These are phyloP conservation scores for Prinsepia uniflora DNA, from an alignment of 306 rosid genomes.

Conservation along the genomic window DNA sequence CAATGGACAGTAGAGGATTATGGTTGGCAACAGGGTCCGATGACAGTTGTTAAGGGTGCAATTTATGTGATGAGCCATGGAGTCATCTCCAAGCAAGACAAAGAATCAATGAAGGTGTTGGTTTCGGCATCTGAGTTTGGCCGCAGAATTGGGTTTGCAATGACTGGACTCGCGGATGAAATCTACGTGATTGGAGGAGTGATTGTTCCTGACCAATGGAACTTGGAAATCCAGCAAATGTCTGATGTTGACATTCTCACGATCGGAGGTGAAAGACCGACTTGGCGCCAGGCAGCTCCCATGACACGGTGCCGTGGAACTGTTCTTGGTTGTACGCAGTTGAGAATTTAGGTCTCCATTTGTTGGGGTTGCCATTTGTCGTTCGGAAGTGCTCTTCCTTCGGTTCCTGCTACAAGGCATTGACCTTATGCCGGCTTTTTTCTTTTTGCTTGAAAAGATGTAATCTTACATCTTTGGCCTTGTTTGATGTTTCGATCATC, in stretches of 20 bases:
- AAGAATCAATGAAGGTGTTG: slow-evolving; percentile 43
- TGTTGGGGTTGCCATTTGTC: slow-evolving; percentile 6
- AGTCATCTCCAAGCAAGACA: slow-evolving; percentile 57
- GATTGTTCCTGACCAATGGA: slow-evolving; percentile 75
- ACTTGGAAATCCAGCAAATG: slow-evolving; percentile 73
- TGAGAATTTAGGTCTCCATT: slow-evolving; percentile 60
- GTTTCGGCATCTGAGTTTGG: slow-evolving; percentile 74
- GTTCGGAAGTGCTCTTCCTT: slow-evolving; percentile 27
- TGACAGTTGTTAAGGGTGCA: slow-evolving; percentile 69
- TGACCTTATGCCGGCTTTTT: slow-evolving; percentile 33
- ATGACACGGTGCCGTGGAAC: slow-evolving; percentile 92
- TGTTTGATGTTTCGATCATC: slow-evolving; percentile 21
- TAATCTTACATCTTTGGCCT: slow-evolving; percentile 32
- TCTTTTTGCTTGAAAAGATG: slow-evolving; percentile 42
- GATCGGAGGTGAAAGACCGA: slow-evolving; percentile 66
- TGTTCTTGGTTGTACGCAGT: slow-evolving; percentile 78
- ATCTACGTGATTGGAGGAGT: slow-evolving; percentile 84
- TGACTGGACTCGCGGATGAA: slow-evolving; percentile 68
- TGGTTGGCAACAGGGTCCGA: slow-evolving; percentile 87
- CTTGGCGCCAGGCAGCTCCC: slow-evolving; percentile 77
- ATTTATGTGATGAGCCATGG: slow-evolving; percentile 88
- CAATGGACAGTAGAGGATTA: slow-evolving; percentile 79
- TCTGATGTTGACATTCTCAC: slow-evolving; percentile 80
- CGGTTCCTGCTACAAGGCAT: slow-evolving; percentile 22
- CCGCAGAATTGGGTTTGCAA: slow-evolving; percentile 79